These are phyloP conservation scores for Lecanicillium sp. DNA, from an alignment of 2,329 filamentous ascomycete genomes.

Conservation along the genomic window DNA sequence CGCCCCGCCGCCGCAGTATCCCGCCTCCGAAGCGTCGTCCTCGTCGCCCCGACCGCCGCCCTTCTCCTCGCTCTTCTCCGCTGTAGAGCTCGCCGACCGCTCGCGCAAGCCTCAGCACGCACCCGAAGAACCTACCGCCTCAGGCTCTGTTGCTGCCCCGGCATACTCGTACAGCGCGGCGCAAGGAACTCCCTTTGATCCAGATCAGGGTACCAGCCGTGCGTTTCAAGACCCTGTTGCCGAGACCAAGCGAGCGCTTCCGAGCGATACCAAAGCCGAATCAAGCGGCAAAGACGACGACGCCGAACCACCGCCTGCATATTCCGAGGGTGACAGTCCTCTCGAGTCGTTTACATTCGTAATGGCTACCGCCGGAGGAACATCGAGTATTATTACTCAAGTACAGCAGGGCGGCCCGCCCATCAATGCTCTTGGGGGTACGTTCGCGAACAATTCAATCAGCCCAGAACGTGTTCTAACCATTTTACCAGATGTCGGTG, in stretches of 20 bases:
- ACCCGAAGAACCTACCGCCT: conserved; percentile 20
- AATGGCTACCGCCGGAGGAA: conserved; percentile 96
- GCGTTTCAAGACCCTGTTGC: conserved; percentile 46
- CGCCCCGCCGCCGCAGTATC: conserved; percentile 54
- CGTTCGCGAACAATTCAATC: conserved; percentile 15
- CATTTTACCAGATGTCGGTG: conserved; percentile 56
- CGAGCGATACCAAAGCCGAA: conserved; percentile 72
- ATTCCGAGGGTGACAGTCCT: conserved; percentile 90
- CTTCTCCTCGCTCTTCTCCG: conserved; percentile 53
- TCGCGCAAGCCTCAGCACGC: conserved; percentile 20
- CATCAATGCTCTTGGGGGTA: conserved; percentile 83
- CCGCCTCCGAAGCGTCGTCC: conserved; percentile 45
- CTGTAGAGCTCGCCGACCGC: conserved; percentile 28
- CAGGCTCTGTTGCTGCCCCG: conserved; percentile 40
- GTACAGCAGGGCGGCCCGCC: conserved; percentile 90
- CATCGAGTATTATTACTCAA: conserved; percentile 98
- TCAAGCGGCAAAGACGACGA: conserved; percentile 72
- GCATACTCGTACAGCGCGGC: conserved; percentile 40
- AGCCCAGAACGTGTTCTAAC: neutral
- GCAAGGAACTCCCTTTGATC: conserved; percentile 29
- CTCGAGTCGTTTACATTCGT: conserved; percentile 89
- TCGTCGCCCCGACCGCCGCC: conserved; percentile 49
- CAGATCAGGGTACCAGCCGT: conserved; percentile 25
- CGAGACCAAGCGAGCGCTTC: conserved; percentile 79
- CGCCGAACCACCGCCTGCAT: conserved; percentile 88